A percentile compares a stretch with the other conserved stretches of the same genome.
phyloP scores from a whole-genome alignment of 2,329 filamentous ascomycete genomes.

The Fusarium sp. region DNA sequence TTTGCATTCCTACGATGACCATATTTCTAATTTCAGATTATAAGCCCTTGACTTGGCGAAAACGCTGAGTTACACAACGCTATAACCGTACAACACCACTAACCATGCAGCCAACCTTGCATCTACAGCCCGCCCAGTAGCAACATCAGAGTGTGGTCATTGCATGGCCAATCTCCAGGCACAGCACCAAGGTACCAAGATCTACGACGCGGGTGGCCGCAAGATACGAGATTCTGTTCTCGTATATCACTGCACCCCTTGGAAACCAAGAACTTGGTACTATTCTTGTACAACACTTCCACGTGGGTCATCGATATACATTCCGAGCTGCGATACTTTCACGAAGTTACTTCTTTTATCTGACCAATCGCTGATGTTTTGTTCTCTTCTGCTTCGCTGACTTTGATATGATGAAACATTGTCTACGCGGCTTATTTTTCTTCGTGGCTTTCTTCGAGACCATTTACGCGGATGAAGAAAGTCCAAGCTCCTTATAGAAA shows the following conservation, averaged over 20 bases:
- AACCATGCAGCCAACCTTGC: constrained; percentile 13
- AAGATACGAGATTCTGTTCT: constrained; percentile 27
- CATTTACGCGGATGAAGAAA: constrained; percentile 36
- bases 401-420: not conserved
- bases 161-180: constrained; percentile 1
- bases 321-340: not conserved
- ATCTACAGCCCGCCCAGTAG: not conserved
- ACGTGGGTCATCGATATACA: not conserved
- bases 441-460: too few species aligned
- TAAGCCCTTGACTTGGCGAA: not conserved
- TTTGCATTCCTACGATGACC: not conserved
- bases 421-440: not conserved
- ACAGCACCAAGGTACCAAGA: not conserved
- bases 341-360: not conserved
- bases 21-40: not conserved
- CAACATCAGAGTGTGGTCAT: constrained; percentile 2
- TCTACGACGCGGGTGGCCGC: constrained; percentile 21
- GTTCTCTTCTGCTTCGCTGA: constrained; percentile 10
- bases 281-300: constrained; percentile 1
- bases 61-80: constrained; percentile 7
- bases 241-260: constrained; percentile 16
- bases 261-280: not conserved
- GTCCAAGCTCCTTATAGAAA: constrained; percentile 81
- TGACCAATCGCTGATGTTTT: not conserved
- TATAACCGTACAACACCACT: not conserved